Evolutionary conservation across 768 basidiomycete genomes (phyloP), one percentile per base, ranked within the genome.

Genomic region (Mycena galopus): DNA sequence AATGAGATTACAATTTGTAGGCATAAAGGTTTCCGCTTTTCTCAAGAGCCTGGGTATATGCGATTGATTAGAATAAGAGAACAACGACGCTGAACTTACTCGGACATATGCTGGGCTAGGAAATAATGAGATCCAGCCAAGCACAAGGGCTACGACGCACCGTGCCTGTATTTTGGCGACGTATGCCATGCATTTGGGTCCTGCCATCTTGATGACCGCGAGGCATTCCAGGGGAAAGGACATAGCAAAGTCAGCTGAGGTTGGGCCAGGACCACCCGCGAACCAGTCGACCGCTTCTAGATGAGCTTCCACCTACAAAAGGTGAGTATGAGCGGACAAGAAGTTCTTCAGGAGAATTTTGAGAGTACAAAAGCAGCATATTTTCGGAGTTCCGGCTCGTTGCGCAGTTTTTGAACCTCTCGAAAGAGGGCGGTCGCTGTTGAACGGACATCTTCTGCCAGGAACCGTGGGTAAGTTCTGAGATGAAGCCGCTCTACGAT

Each of bases 161-260:
- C 85, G 78, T 5, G 77, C 79, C 56, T 87, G 84, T 12, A 85
- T 77, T n/a, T 77, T 79, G 50, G 80, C 74, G 8, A 87, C 71
- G 77, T 82, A 87, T n/a, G 74, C 81, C 66, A 78, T 79, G 5
- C 77, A 80, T 69, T 83, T 81, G 1, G 81, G 81, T 4, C 84
- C 85, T 9, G 82, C 59, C 55, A 71, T 50, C 8, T 65, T 69
- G n/a, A 72, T 55, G 14, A 66, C 42, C 4, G 65, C 69, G 62
- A 79, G 69, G 3, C 73, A 65, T 30, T 87, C 86, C 32, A 85
- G 71, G 7, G 82, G 74, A 72, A 86, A 87, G 33, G 79, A 74
- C 84, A 87, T 85, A 81, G 83, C 81, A 78, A 80, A 87, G 75
- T 88, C 87, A 25, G 87, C 84, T 25, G 82, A 67, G 29, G 87